Base-by-base conservation (phyloP, 345 rosid genomes). In the Lepidium aucheri region DNA sequence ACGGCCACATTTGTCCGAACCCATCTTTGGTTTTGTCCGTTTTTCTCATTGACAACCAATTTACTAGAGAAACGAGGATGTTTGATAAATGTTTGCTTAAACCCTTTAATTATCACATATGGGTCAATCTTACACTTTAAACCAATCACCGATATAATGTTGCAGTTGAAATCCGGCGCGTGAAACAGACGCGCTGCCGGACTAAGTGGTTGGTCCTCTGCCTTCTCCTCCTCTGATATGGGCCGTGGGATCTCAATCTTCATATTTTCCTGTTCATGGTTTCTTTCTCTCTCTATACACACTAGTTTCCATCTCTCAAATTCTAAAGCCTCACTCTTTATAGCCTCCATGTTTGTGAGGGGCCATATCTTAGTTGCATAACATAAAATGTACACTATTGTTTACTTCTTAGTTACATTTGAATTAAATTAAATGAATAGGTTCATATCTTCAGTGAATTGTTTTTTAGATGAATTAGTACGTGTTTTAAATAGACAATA, bases 21-120 rank as follows among this genome's bases (percentile, higher is more conserved):
- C 96, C 92, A 88, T 62, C 72, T 83, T 80, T 67, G 79, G 67
- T 76, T 80, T 54, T 76, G 76, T 18, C 83, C 49, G n/a, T 59
- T 52, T 24, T 33, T 65, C 36, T 59, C 81, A 82, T 81, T 11
- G 30, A 14, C 20, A 14, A 84, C 91, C 77, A 81, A 72, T 44
- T 76, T 82, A 76, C 86, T 82, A 20, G 85, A 81, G 77, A 88
- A 82, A 53, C 96, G 96, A 70, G 91, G 96, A 63, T 86, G 92
- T 20, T 57, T 80, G 38, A 84, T 57, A 81, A 84, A 54, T 44
- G 83, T 81, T 7, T 80, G 60, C 49, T 62, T 8, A 11, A 77
- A 47, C 6, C 89, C 87, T 9, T 53, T 39, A 38, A 73, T 84
- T 54, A 86, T 14, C 35, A 71, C 72, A 17, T 6, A 56, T 0